Evolutionary conservation across 78 protist species (phyloP).

Genomic region (Dictyostelium capitatum): DNA sequence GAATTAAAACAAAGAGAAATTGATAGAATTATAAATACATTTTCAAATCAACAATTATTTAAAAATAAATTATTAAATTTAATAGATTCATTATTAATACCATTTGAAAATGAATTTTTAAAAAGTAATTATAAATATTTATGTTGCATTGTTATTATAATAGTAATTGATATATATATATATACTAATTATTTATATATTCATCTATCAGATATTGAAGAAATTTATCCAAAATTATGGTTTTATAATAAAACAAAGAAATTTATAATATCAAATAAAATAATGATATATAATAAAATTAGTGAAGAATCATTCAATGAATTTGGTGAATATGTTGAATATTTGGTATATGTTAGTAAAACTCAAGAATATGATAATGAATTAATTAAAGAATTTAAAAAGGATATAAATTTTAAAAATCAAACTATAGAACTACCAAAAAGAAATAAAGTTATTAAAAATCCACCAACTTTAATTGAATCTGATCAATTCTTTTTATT

Average conservation of each 20-base stretch:
- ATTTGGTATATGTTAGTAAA: background rate
- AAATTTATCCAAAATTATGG: constrained; percentile 15
- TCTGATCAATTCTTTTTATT: constrained; percentile 1
- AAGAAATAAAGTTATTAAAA: background rate
- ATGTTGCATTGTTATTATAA: too few relatives aligned
- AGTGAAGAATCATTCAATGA: background rate
- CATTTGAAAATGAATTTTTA: constrained; percentile 10
- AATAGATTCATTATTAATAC: background rate
- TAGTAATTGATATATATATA: too few relatives aligned
- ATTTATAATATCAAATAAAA: constrained; percentile 8
- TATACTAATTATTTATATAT: background rate
- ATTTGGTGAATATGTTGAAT: constrained; percentile 5
- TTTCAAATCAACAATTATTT: background rate
- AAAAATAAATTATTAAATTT: constrained; percentile 2
- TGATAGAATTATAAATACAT: background rate
- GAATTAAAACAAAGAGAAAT: constrained; percentile 9
- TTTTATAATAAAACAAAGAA: constrained; percentile 11
- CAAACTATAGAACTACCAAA: background rate
- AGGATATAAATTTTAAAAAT: background rate
- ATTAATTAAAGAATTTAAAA: background rate
- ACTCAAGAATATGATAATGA: background rate
- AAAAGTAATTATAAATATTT: too few relatives aligned
- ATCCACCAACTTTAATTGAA: background rate
- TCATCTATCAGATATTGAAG: background rate
- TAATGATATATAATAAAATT: background rate